Evolutionary conservation across 2,329 filamentous ascomycete species (phyloP).

Genomic region (Ophiostoma ips): DNA sequence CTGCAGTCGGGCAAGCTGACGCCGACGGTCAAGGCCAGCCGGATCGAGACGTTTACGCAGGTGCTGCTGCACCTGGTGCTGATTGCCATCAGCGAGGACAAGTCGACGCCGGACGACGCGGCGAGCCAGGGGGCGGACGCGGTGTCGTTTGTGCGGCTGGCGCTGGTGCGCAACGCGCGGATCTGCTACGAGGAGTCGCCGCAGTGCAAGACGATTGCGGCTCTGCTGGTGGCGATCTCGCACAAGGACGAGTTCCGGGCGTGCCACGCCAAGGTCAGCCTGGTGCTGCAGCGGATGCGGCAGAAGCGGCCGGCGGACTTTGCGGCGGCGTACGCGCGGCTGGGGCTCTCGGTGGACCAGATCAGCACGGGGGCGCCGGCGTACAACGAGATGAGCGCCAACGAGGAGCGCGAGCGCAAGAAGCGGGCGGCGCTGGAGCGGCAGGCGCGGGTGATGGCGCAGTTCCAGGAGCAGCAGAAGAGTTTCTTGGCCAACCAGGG

Average conservation of each 20-base stretch:
- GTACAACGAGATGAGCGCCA: constrained; percentile 39
- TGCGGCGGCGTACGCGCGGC: constrained; percentile 47
- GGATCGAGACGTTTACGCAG: constrained; percentile 83
- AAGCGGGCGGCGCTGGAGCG: constrained; percentile 83
- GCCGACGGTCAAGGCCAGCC: constrained; percentile 62
- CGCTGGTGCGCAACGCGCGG: constrained; percentile 49
- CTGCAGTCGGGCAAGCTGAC: constrained; percentile 54
- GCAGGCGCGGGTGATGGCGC: constrained; percentile 90
- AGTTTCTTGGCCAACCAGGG: constrained; percentile 83
- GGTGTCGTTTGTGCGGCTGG: constrained; percentile 58
- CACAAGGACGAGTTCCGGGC: constrained; percentile 63
- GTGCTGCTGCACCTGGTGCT: constrained; percentile 79
- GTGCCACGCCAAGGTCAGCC: constrained; percentile 69
- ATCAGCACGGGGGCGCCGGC: constrained; percentile 76
- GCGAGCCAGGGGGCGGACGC: constrained; percentile 13
- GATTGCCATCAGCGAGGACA: constrained; percentile 75
- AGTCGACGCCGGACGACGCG: constrained; percentile 22
- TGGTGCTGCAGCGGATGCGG: constrained; percentile 73
- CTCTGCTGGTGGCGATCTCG: constrained; percentile 47
- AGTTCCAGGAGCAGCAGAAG: constrained; percentile 95
- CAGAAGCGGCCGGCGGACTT: constrained; percentile 68
- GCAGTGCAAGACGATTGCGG: constrained; percentile 45
- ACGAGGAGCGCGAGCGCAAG: constrained; percentile 66
- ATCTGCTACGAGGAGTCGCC: background rate
- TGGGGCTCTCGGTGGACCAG: constrained; percentile 59